phyloP scores from a whole-genome alignment of 768 basidiomycete genomes.

The Suillus discolor region DNA sequence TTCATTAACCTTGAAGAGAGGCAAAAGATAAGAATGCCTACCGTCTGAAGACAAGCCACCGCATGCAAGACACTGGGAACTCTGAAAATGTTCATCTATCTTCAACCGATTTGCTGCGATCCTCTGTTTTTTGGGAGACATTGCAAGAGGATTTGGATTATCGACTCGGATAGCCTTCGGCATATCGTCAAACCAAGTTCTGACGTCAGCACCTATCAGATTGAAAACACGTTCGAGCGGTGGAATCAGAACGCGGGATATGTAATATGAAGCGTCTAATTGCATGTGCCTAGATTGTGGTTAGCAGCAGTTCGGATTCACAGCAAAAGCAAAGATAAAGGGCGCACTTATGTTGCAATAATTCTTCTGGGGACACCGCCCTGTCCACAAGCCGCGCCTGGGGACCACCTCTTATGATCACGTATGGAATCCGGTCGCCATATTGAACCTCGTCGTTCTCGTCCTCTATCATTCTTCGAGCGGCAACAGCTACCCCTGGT shows the following conservation, averaged over 20 bases:
- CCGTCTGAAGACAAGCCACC: conserved; percentile 55
- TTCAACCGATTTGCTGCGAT: conserved; percentile 42
- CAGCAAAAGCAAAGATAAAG: not conserved
- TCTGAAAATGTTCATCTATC: conserved; percentile 78
- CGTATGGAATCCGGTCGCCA: conserved; percentile 91
- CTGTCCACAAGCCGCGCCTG: conserved; percentile 71
- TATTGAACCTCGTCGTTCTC: conserved; percentile 87
- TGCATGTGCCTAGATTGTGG: conserved; percentile 53
- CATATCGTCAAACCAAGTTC: conserved; percentile 88
- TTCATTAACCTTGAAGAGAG: not conserved
- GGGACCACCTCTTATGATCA: conserved; percentile 71
- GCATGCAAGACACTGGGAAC: conserved; percentile 71
- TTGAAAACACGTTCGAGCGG: conserved; percentile 91
- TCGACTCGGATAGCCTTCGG: conserved; percentile 54
- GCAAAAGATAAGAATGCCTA: conserved; percentile 23
- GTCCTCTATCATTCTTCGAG: conserved; percentile 71
- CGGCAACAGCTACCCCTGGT: conserved; percentile 90
- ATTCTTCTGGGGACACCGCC: conserved; percentile 71
- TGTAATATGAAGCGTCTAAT: conserved; percentile 91
- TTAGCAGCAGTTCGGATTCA: not conserved
- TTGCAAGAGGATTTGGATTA: conserved; percentile 35
- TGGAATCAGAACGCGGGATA: conserved; percentile 82
- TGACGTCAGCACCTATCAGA: conserved; percentile 85
- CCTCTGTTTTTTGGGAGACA: conserved; percentile 40
- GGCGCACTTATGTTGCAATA: conserved; percentile 63